Percentiles rank a stretch among this genome's conserved stretches.
Conservation (phyloP, 139 green algal genomes). For the Picochlorum costavermella region DNA sequence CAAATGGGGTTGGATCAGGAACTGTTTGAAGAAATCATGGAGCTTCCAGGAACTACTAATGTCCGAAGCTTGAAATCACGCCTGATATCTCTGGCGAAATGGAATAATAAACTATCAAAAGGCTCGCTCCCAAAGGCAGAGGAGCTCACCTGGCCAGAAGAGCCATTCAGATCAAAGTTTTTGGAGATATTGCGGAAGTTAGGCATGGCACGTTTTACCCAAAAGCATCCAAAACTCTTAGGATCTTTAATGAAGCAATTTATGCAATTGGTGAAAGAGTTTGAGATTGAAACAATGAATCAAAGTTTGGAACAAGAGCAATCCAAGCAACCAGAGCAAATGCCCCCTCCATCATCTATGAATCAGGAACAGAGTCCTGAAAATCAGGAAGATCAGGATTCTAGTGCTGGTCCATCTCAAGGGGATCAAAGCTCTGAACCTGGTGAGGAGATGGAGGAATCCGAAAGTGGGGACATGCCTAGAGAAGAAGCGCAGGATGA, state of each 20-base stretch:
- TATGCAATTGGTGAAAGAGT: slow-evolving; percentile 66
- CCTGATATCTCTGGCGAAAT: slow-evolving; percentile 36
- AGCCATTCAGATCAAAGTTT: slow-evolving; percentile 75
- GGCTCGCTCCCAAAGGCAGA: slow-evolving; percentile 44
- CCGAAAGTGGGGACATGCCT: background rate
- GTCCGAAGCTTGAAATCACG: slow-evolving; percentile 39
- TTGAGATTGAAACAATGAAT: slow-evolving; percentile 57
- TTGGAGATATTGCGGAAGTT: slow-evolving; percentile 36
- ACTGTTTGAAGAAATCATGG: slow-evolving; percentile 51
- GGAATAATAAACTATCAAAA: slow-evolving; percentile 48
- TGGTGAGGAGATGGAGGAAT: slow-evolving; percentile 16
- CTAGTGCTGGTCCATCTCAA: slow-evolving; percentile 13
- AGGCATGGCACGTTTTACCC: slow-evolving; percentile 80
- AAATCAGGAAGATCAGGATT: slow-evolving; percentile 2
- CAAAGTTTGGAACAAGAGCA: slow-evolving; percentile 27
- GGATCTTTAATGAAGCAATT: slow-evolving; percentile 72
- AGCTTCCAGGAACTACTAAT: slow-evolving; percentile 58
- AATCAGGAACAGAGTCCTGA: slow-evolving; percentile 35
- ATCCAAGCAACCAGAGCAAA: slow-evolving; percentile 24
- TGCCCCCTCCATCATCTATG: slow-evolving; percentile 22
- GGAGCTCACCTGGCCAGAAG: slow-evolving; percentile 56
- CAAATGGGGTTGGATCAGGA: slow-evolving; percentile 41
- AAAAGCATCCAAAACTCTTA: slow-evolving; percentile 68
- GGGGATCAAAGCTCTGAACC: slow-evolving; percentile 20
- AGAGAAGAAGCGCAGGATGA: background rate